A percentile compares a stretch with the other conserved stretches of the same genome.
These are phyloP conservation scores for Helicocarpus griseus DNA, from an alignment of 2,329 filamentous ascomycete genomes.

Conservation along the genomic window DNA sequence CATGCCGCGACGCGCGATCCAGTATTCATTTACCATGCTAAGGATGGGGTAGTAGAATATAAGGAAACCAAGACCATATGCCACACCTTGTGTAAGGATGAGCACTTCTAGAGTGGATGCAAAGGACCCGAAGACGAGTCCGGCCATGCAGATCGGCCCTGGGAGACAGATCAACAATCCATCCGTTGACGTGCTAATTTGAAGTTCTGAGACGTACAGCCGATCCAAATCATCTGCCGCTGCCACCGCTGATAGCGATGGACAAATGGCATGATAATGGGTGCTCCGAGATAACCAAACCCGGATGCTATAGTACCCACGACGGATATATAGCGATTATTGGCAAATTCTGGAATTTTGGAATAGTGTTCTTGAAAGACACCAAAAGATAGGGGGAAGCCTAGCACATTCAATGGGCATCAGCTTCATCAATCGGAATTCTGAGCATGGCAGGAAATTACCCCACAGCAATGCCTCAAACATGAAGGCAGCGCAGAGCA, in stretches of 20 bases:
- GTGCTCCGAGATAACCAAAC: not conserved
- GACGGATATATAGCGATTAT: conserved; percentile 17
- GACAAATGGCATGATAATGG: not conserved
- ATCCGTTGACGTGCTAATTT: no score
- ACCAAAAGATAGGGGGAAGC: conserved; percentile 20
- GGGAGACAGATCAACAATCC: no score
- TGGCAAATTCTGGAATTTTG: conserved; percentile 12
- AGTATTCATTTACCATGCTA: conserved; percentile 34
- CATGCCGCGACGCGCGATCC: conserved; percentile 30
- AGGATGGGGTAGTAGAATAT: conserved; percentile 30
- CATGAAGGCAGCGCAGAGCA: not conserved
- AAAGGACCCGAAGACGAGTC: conserved; percentile 28
- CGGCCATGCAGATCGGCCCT: conserved; percentile 32
- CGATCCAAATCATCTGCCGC: conserved; percentile 7
- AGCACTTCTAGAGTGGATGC: conserved; percentile 22
- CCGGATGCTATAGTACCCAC: conserved; percentile 17
- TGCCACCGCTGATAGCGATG: not conserved
- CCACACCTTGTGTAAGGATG: conserved; percentile 33
- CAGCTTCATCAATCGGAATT: not conserved
- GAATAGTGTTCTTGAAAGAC: conserved; percentile 22
- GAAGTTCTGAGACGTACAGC: no score
- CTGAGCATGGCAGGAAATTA: not conserved
- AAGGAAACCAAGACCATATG: conserved; percentile 32
- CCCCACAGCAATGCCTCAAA: not conserved
- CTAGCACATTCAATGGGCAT: conserved; percentile 3